Evolutionary conservation across 2,329 filamentous ascomycete species (phyloP), one percentile per base, ranked within the genome.

Genomic region (Calonectria ilicicola): DNA sequence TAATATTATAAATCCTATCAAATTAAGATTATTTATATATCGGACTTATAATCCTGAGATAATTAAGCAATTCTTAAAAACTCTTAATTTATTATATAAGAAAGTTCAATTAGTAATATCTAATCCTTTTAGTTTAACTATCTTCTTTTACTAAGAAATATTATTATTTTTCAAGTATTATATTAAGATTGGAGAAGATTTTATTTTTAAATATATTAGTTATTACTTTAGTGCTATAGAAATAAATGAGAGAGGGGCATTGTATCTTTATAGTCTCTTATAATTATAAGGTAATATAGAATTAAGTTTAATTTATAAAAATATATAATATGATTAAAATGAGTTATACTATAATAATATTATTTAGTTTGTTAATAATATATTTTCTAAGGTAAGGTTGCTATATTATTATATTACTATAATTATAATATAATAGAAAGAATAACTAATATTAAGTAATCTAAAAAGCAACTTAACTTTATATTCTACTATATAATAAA

Each of bases 1-100:
- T 60, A 46, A 74, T 23, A 72, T 72, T 23, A 64, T 19, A 27
- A 63, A 63, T 23, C 53, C 66, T 15, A 32, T 69, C 29, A 69
- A 69, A n/a, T 53, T 71, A 0, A 14, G 46, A 3, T 38, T 70
- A 12, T 26, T 29, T 19, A 47, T 27, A 70, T 60, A 70, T 12
- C 19, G 17, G 26, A 68, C 38, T 12, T 23, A 62, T 32, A 40
- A 49, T 26, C 38, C 38, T 27, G 51, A 47, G 19, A 29, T 2
- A 40, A 26, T 40, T 42, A 42, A 68, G 27, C 19, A 7, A 56
- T 46, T 56, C 38, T 27, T 69, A 38, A 58, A 42, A 38, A 21
- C 35, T 5, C 58, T 64, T 64, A 21, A 69, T n/a, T 60, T 32
- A 32, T 42, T 15, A 26, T 69, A 69, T 38, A 35, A 69, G 32